phyloP scores from a whole-genome alignment of 2,329 filamentous ascomycete species.

The Phaeosphaeria sp. region DNA sequence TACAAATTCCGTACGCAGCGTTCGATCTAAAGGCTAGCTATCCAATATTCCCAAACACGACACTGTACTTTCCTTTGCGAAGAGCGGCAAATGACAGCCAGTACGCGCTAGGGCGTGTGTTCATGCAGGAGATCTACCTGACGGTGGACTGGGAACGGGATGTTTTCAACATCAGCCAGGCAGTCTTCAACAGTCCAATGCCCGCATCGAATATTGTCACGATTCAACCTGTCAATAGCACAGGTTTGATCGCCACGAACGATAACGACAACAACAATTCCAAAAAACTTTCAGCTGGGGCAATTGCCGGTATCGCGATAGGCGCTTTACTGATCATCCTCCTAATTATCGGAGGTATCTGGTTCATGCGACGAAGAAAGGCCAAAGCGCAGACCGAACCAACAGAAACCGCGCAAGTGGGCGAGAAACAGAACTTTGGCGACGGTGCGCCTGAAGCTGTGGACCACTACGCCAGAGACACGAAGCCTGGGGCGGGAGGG shows the following conservation, averaged over 20 bases:
- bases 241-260: not conserved
- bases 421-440: not conserved
- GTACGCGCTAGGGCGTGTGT: slow-evolving; percentile 61
- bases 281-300: slow-evolving; percentile 1
- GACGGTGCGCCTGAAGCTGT: slow-evolving; percentile 1
- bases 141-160: slow-evolving; percentile 53
- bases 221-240: slow-evolving; percentile 21
- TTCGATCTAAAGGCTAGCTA: slow-evolving; percentile 52
- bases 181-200: slow-evolving; percentile 24
- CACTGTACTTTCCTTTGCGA: slow-evolving; percentile 69
- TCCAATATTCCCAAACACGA: slow-evolving; percentile 57
- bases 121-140: slow-evolving; percentile 69
- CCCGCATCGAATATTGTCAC: slow-evolving; percentile 26
- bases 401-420: not conserved
- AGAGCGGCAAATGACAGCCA: slow-evolving; percentile 60
- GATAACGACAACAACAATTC: not conserved
- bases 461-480: not conserved
- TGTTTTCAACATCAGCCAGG: slow-evolving; percentile 54
- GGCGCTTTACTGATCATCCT: not conserved
- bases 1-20: slow-evolving; percentile 53
- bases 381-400: not conserved
- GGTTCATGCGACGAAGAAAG: slow-evolving; percentile 2
- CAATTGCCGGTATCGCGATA: slow-evolving; percentile 7
- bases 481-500: not conserved
- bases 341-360: not conserved